These are phyloP conservation scores for Anaeromyces robustus DNA, from an alignment of 192 early-diverging fungal genomes.

Conservation along the genomic window DNA sequence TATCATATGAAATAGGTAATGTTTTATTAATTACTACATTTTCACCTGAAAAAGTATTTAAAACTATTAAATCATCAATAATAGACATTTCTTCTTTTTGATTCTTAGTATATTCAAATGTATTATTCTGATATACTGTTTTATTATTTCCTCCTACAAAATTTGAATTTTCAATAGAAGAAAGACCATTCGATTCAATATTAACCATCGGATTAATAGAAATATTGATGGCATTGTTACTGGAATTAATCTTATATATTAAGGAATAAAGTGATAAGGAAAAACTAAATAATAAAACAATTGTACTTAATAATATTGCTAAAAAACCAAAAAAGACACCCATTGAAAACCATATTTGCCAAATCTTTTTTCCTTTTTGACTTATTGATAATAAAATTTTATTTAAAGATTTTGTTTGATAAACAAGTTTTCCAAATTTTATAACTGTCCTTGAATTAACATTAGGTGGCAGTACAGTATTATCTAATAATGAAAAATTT, in stretches of 20 bases:
- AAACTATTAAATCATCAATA: background rate
- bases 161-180: background rate
- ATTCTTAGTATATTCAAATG: background rate
- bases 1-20: background rate
- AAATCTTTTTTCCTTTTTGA: constrained; percentile 12
- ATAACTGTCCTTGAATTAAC: background rate
- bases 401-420: background rate
- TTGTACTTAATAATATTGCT: constrained; percentile 24
- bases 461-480: background rate
- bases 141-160: constrained; percentile 5
- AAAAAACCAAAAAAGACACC: constrained; percentile 25
- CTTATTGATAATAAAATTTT: background rate
- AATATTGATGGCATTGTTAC: background rate
- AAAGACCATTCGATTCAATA: background rate
- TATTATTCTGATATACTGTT: constrained; percentile 1
- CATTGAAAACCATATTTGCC: constrained; percentile 37
- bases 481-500: background rate
- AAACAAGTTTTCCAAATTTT: background rate
- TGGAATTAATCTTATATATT: background rate
- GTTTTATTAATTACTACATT: background rate
- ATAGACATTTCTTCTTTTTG: background rate
- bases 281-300: constrained; percentile 26
- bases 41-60: background rate
- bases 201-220: background rate
- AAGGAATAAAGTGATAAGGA: background rate